These are phyloP conservation scores for Capsicum pubescens DNA, from an alignment of 257 asterid genomes.

Conservation along the genomic window DNA sequence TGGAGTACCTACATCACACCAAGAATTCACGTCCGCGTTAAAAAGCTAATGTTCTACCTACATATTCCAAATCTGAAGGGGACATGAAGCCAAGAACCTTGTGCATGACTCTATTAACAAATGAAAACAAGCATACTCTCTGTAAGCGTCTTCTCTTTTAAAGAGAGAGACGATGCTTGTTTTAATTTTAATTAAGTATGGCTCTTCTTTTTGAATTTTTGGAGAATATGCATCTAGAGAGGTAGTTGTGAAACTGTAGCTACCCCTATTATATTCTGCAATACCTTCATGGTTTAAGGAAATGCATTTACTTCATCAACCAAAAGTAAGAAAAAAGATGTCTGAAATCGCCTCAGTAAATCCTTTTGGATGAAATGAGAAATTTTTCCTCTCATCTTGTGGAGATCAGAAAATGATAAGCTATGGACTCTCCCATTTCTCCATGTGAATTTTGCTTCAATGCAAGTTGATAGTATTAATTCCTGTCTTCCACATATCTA, in stretches of 20 bases:
- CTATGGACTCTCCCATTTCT: neutral
- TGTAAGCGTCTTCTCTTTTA: neutral
- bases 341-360: neutral
- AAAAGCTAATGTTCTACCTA: neutral
- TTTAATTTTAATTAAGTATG: neutral
- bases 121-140: neutral
- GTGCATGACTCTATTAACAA: neutral
- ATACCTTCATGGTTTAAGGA: neutral
- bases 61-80: neutral
- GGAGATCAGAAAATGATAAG: constrained; percentile 1
- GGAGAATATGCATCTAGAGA: constrained; percentile 4
- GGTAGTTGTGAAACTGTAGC: neutral
- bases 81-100: neutral
- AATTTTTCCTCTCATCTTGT: neutral
- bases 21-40: neutral
- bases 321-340: neutral
- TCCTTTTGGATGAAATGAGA: neutral
- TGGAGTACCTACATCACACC: neutral
- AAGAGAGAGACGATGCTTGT: neutral
- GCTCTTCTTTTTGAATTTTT: neutral
- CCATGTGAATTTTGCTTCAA: constrained; percentile 14
- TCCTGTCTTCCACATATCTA: constrained; percentile 12
- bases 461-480: neutral
- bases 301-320: constrained; percentile 13
- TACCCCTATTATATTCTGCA: constrained; percentile 10